These are phyloP conservation scores for Hansenula sp. DNA, from an alignment of 1,139 yeast species.

Conservation along the genomic window DNA sequence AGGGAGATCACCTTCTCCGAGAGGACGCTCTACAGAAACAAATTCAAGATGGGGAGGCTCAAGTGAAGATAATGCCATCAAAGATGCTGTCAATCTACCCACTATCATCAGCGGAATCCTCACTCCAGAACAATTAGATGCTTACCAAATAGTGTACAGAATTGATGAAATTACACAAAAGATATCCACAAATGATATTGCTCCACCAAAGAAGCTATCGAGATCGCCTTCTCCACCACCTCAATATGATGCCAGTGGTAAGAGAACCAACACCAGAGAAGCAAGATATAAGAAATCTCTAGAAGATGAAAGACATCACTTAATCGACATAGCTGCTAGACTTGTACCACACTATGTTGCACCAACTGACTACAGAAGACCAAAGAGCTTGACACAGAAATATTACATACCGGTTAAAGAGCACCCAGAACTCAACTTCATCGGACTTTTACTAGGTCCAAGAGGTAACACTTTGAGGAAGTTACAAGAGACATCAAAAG, in stretches of 20 bases:
- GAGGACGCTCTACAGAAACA: conserved; percentile 1
- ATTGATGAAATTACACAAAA: conserved; percentile 76
- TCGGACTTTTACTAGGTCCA: conserved; percentile 90
- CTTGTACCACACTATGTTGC: conserved; percentile 76
- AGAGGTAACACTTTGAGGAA: conserved; percentile 87
- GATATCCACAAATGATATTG: conserved; percentile 41
- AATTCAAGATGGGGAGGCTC: conserved; percentile 28
- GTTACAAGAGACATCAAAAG: conserved; percentile 81
- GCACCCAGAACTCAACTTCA: conserved; percentile 89
- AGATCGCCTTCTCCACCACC: conserved; percentile 94
- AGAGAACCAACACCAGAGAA: conserved; percentile 81
- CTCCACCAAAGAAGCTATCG: conserved; percentile 26
- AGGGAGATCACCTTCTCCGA: conserved; percentile 8
- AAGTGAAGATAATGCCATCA: conserved; percentile 9
- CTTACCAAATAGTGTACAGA: conserved; percentile 70
- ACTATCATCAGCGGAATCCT: conserved; percentile 44
- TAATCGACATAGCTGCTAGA: conserved; percentile 71
- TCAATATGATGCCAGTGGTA: conserved; percentile 76
- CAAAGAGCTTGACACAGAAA: conserved; percentile 74
- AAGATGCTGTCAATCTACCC: conserved; percentile 27
- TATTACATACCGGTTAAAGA: conserved; percentile 81
- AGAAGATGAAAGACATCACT: conserved; percentile 74
- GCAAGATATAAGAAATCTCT: conserved; percentile 53
- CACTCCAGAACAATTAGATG: conserved; percentile 83
- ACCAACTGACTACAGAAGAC: conserved; percentile 72